Evolutionary conservation across 345 rosid genomes (phyloP), one percentile per base, ranked within the genome.

Genomic region (Acer saccharum): DNA sequence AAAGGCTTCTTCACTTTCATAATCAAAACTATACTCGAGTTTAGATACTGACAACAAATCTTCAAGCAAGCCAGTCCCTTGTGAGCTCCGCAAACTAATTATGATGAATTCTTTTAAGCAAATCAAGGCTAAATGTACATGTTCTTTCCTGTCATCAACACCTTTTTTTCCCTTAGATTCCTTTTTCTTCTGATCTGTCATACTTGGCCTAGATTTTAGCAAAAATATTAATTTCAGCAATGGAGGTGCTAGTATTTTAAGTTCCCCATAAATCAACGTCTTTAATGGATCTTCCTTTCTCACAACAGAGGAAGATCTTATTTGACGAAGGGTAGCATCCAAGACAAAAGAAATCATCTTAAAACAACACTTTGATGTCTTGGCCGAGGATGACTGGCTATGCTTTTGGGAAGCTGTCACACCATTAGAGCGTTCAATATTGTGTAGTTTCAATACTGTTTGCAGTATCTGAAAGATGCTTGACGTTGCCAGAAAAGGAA

Each of bases 51-150:
- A 85, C 72, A 87, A 71, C 86, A 92, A 78, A 83, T 82, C 86
- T 83, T 90, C 88, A 77, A 94, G 92, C 83, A 92, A 86, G 54
- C 71, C 74, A 75, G 84, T 79, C 52, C 88, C 81, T 10, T 60
- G 50, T 44, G 88, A 82, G 60, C 81, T 81, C 78, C 61, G 73
- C 77, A 87, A 83, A 81, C 86, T 85, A 74, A 84, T 75, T 41
- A 68, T 73, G 58, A 86, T 71, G 76, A 92, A 79, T 78, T 94
- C 98, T 84, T 90, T 89, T 73, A 92, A 84, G 90, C 95, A 88
- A 73, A 87, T 73, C 62, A 92, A 84, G 74, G 95, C 90, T 43
- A 87, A 74, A 83, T 83, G 87, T 58, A 90, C 81, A 84, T 83
- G 79, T 72, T 87, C 91, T 83, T 87, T 91, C 78, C 84, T 84